These are phyloP conservation scores for Tilletia walkeri DNA, from an alignment of 1,284 basidiomycete genomes.

Conservation along the genomic window DNA sequence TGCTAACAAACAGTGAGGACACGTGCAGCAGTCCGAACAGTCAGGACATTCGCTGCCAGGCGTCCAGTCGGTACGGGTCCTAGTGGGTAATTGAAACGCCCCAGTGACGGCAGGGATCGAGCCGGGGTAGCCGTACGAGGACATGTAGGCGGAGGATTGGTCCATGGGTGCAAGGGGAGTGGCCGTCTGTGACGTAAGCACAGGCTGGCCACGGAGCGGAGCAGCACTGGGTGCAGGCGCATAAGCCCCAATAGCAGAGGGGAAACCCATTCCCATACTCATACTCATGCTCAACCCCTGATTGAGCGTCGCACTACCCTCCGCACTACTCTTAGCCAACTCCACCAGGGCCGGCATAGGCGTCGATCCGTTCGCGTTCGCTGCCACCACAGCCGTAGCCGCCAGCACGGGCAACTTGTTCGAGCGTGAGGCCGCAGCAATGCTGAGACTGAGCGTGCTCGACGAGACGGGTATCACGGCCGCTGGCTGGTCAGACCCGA, in stretches of 20 bases:
- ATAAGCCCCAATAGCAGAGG: background rate
- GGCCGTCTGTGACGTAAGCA: background rate
- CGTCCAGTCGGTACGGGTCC: no score
- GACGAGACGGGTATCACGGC: conserved; percentile 12
- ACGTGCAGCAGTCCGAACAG: background rate
- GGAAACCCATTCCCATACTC: background rate
- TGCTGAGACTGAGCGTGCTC: background rate
- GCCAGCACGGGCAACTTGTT: conserved; percentile 6
- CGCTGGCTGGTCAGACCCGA: conserved; percentile 11
- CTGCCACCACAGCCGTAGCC: conserved; percentile 2
- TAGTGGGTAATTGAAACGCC: no score
- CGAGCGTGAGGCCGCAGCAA: conserved; percentile 1
- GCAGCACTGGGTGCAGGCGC: background rate
- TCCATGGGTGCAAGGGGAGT: background rate
- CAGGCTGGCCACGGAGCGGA: background rate
- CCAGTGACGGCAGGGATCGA: no score
- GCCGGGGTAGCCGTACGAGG: background rate
- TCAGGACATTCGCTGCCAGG: conserved; percentile 4
- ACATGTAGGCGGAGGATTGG: background rate
- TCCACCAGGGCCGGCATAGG: conserved; percentile 2
- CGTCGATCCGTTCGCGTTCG: background rate
- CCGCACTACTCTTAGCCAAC: conserved; percentile 9
- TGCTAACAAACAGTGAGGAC: background rate
- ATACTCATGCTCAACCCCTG: conserved; percentile 15
- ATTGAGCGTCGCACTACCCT: background rate